Evolutionary conservation across 768 basidiomycete genomes (phyloP).

Genomic region (Boletus reticuloceps): DNA sequence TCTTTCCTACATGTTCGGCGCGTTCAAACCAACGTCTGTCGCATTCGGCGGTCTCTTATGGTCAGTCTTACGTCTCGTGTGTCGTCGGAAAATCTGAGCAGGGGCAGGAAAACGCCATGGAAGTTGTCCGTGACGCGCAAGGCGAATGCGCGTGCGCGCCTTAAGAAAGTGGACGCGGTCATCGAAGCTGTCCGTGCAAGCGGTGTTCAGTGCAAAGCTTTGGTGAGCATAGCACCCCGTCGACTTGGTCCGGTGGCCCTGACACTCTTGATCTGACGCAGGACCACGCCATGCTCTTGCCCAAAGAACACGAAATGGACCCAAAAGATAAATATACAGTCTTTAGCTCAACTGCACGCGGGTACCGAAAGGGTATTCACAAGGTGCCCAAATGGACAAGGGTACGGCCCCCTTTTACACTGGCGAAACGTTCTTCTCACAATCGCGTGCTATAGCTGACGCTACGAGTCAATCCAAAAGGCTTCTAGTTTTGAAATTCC

Average conservation of each 20-base stretch:
- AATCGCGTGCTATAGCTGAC: constrained; percentile 57
- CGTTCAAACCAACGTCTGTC: constrained; percentile 71
- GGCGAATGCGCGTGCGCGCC: constrained; percentile 82
- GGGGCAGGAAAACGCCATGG: constrained; percentile 89
- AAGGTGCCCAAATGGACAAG: constrained; percentile 98
- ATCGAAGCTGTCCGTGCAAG: constrained; percentile 84
- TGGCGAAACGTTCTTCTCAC: constrained; percentile 1
- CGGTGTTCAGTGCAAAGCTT: constrained; percentile 71
- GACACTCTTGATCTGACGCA: constrained; percentile 29
- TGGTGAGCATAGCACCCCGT: constrained; percentile 51
- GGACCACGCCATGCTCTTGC: constrained; percentile 75
- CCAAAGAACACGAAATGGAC: constrained; percentile 92
- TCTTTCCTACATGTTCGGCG: constrained; percentile 67
- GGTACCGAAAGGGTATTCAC: constrained; percentile 94
- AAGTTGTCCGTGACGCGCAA: constrained; percentile 89
- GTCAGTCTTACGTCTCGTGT: constrained; percentile 37
- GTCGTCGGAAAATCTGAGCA: neutral
- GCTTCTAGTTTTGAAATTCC: constrained; percentile 76
- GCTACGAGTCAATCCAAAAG: constrained; percentile 82
- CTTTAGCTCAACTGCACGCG: constrained; percentile 63
- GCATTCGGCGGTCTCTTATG: constrained; percentile 80
- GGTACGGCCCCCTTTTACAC: constrained; percentile 43
- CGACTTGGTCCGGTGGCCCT: neutral
- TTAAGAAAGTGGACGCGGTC: constrained; percentile 91
- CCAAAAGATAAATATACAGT: constrained; percentile 94